A percentile compares a stretch with the other conserved stretches of the same genome.
Evolutionary conservation across 1,284 basidiomycete genomes (phyloP).

Genomic region (Ceratobasidium sp.): DNA sequence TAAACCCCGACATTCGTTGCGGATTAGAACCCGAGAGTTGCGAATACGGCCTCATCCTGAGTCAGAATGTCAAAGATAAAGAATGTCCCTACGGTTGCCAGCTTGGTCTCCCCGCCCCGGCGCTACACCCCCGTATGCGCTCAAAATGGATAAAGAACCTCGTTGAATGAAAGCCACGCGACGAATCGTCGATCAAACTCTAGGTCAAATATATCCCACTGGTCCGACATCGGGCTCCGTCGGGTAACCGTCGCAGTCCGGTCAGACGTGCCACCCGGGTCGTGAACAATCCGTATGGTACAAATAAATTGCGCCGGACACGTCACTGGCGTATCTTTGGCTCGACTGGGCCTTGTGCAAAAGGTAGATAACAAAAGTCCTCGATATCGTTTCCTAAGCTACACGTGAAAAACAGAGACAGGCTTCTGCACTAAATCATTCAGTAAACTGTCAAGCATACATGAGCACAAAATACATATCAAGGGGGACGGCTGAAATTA

Average conservation of each 20-base stretch:
- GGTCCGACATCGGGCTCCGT: constrained; percentile 12
- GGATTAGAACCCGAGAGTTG: too few relatives aligned
- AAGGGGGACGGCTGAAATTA: too few relatives aligned
- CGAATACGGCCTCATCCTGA: not conserved
- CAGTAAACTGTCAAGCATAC: too few relatives aligned
- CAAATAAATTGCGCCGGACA: constrained; percentile 5
- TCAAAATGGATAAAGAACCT: not conserved
- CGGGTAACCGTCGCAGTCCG: not conserved
- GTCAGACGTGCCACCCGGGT: not conserved
- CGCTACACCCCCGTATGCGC: not conserved
- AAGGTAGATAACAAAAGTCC: too few relatives aligned
- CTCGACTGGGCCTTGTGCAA: too few relatives aligned
- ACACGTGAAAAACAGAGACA: too few relatives aligned
- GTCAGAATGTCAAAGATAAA: not conserved
- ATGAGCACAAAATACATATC: too few relatives aligned
- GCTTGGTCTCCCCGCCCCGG: not conserved
- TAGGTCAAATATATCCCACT: not conserved
- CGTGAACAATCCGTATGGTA: not conserved
- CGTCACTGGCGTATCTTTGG: too few relatives aligned
- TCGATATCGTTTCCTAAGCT: too few relatives aligned
- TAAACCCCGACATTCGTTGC: too few relatives aligned
- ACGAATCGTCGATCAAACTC: constrained; percentile 11
- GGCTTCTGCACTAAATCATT: too few relatives aligned
- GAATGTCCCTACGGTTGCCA: too few relatives aligned
- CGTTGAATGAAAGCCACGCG: not conserved